Base-by-base conservation (phyloP, 1,284 basidiomycete species). In the Sporisorium exsertum region DNA sequence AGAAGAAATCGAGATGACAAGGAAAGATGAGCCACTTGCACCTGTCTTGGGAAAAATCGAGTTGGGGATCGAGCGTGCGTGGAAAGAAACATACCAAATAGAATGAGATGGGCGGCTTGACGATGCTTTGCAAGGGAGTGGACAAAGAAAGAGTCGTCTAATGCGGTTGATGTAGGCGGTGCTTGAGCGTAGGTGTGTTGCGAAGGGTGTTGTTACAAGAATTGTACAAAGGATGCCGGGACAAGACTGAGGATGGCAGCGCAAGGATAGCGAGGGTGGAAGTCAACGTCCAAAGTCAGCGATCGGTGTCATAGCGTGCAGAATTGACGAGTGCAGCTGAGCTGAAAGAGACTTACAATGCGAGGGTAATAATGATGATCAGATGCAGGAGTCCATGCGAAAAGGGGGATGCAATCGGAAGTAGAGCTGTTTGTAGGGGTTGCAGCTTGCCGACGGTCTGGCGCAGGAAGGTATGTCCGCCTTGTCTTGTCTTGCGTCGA, bases 221-320 rank as follows among this genome's bases (percentile, higher is more conserved):
- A 56, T 64, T 68, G 65, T 73, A 73, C 71, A 73, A 69, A 58
- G 62, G 54, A 67, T 73, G 71, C 71, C 64, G 65, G 27, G 58
- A 58, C 71, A 55, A 58, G 61, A 72, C 64, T 72, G 61, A 46
- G 27, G 12, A 27, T 27, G 33, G n/a, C 18, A 29, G 46, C 15
- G 22, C 5, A 12, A 20, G 4, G 43, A 22, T 5, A n/a, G 40
- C 18, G n/a, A 5, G 6, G 43, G 15, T 7, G 42, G 9, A 20
- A 29, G 16, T 5, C 4, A 12, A 40, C 18, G 40, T n/a, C 15
- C 26, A 47, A 47, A 32, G 52, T 70, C 27, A 70, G 61, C 43
- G 20, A 20, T 20, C 27, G 47, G 26, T 26, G 45, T 7, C 24
- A 27, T 26, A 26, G 2, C 24, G 7, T 27, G 26, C 27, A 3